Evolutionary conservation across 305 asterid species (phyloP).

Genomic region (Stenogyne calaminthoides): DNA sequence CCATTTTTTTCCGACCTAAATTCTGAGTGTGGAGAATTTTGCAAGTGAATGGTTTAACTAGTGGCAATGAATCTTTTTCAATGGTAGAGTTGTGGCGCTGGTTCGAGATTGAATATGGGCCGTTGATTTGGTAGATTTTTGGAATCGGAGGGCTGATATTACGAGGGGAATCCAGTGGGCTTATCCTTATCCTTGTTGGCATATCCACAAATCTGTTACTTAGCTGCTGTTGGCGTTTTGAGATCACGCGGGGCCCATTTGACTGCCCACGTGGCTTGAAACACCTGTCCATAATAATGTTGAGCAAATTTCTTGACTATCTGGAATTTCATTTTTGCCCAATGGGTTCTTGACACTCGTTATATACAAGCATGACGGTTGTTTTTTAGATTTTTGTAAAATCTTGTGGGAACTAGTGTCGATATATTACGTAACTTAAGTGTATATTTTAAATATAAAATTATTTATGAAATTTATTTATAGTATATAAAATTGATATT

Average conservation of each 20-base stretch:
- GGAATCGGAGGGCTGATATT: conserved; percentile 45
- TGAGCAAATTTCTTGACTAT: background rate
- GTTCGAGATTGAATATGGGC: conserved; percentile 35
- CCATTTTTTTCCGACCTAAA: too few species aligned
- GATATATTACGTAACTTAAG: too few species aligned
- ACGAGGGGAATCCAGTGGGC: conserved; percentile 38
- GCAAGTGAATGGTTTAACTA: conserved; percentile 22
- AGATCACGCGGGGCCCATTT: conserved; percentile 42
- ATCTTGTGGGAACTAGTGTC: too few species aligned
- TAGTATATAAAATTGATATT: too few species aligned
- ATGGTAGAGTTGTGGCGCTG: conserved; percentile 45
- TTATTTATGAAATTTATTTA: too few species aligned
- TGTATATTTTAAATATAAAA: too few species aligned
- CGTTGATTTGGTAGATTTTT: conserved; percentile 39
- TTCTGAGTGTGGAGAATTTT: background rate
- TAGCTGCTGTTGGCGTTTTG: conserved; percentile 38
- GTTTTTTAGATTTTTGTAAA: background rate
- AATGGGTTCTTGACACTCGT: conserved; percentile 19
- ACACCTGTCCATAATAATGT: conserved; percentile 1
- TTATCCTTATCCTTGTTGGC: conserved; percentile 58
- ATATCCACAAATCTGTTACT: conserved; percentile 56
- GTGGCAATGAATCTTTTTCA: conserved; percentile 24
- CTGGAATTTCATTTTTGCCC: conserved; percentile 15
- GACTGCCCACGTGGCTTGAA: conserved; percentile 17
- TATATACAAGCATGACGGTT: background rate